Base-by-base conservation (phyloP, 1,139 yeast genomes). In the Barnettozyma hawaiiensis region DNA sequence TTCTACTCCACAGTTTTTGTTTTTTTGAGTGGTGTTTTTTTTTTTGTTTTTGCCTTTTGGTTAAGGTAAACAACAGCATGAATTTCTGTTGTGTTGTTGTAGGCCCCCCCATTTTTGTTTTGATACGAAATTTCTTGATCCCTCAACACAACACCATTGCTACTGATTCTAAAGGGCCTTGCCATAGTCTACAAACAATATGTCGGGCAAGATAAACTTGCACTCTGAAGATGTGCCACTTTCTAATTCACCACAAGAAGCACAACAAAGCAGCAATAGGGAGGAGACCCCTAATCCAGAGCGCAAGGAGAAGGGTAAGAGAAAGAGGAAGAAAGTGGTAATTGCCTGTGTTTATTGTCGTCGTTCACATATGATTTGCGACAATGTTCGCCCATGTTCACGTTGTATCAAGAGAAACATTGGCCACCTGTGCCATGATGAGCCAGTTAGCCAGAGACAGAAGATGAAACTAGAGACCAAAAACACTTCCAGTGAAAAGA, bases 291-390 rank as follows among this genome's bases (percentile, higher is more conserved):
- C 26, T 18, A 14, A 14, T 9, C 29, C 31, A 15, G 37, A 36
- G 5, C 8, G 35, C 5, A 39, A 34, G 21, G 48, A 46, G 14
- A 43, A 45, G 12, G 39, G 49, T 3, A 61, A 60, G 47, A 51
- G 46, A 36, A 66, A 64, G 48, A 59, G 74, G 42, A 75, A 76
- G 61, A 77, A 76, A 63, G 80, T 52, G 2, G 51, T 49, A 7
- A 55, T 55, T 31, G 96, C 97, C 0, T 90, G 97, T 66, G 85
- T 90, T 3, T 90, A 86, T 59, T 90, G 97, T 59, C 75, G 97
- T 39, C 69, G 97, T 38, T 86, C 96, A 1, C 97, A 90, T 61
- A 87, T 90, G 94, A 85, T 89, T 26, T 90, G 97, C 64, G 96
- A 89, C 60, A 83, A 79, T 34, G 69, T 78, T 12, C 69, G 97